A percentile compares a stretch with the other conserved stretches of the same genome.
Evolutionary conservation across 345 rosid genomes (phyloP).

Genomic region (Eucalyptus polyanthemos): DNA sequence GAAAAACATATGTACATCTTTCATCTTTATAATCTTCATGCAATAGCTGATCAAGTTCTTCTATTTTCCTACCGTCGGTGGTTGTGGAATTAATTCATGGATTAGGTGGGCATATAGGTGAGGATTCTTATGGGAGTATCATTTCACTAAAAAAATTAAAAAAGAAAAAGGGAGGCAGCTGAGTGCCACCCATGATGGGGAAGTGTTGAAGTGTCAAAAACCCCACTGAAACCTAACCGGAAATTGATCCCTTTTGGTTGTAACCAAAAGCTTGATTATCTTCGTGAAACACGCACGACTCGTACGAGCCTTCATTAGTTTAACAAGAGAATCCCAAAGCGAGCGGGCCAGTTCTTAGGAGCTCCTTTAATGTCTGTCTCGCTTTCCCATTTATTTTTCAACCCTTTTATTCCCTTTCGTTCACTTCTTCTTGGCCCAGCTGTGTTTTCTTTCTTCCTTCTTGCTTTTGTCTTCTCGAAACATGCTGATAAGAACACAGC

Average conservation of each 20-base stretch:
- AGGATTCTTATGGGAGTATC: background rate
- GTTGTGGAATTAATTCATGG: background rate
- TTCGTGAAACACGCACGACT: background rate
- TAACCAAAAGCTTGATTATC: background rate
- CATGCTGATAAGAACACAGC: background rate
- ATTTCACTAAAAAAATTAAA: background rate
- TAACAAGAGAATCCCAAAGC: background rate
- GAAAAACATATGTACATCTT: background rate
- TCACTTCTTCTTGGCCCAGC: background rate
- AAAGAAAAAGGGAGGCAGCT: background rate
- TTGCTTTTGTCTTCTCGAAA: background rate
- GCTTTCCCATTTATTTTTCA: background rate
- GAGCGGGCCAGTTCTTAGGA: background rate
- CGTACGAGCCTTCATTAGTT: background rate
- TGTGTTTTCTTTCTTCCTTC: background rate
- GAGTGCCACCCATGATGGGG: background rate
- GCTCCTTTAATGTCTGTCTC: background rate
- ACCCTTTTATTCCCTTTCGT: background rate
- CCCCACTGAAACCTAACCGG: background rate
- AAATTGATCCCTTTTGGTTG: background rate
- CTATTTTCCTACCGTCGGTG: background rate
- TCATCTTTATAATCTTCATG: background rate
- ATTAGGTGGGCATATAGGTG: background rate
- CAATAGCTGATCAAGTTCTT: background rate
- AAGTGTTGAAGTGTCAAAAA: background rate